These are phyloP conservation scores for Sporothrix globosa DNA, from an alignment of 2,329 filamentous ascomycete species.

Conservation along the genomic window DNA sequence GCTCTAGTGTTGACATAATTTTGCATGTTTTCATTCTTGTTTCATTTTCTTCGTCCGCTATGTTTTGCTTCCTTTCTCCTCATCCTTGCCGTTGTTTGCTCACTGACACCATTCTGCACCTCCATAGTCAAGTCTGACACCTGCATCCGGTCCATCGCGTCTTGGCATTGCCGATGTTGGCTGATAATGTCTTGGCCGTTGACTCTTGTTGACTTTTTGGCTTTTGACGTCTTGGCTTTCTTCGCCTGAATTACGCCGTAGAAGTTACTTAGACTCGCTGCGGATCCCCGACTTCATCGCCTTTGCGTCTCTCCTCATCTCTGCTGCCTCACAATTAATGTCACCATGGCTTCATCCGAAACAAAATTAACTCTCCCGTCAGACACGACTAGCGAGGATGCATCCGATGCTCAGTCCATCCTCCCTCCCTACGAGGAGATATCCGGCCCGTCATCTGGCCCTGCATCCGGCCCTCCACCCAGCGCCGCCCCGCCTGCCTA, in stretches of 20 bases:
- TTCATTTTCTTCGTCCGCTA: background rate
- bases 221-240: background rate
- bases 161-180: background rate
- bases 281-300: background rate
- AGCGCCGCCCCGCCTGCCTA: background rate
- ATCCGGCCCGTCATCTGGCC: background rate
- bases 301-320: background rate
- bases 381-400: background rate
- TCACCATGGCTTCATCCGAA: background rate
- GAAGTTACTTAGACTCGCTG: no score
- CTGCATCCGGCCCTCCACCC: no score
- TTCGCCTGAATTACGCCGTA: background rate
- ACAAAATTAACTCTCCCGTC: background rate
- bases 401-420: slow-evolving; percentile 8
- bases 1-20: no score
- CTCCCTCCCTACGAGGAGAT: slow-evolving; percentile 14
- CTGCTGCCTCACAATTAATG: background rate
- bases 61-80: no score
- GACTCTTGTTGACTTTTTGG: background rate
- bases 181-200: no score
- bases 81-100: background rate
- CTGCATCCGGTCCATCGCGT: background rate
- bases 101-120: background rate
- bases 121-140: background rate
- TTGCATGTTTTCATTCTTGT: no score